Conservation (phyloP, 345 rosid genomes). For the Hirschfeldia incana region DNA sequence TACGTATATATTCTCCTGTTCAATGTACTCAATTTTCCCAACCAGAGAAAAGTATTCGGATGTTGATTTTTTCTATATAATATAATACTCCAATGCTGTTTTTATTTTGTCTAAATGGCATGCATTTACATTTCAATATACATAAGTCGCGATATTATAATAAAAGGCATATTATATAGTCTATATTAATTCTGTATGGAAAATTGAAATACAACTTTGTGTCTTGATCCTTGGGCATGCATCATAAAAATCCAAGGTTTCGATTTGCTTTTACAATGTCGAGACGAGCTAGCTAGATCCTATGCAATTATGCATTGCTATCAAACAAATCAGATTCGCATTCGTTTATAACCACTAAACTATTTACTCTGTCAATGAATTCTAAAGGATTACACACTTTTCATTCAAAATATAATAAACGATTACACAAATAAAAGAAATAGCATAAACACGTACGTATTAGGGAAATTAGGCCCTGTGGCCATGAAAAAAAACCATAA, state of each 20-base stretch:
- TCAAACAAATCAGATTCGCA: conserved; percentile 29
- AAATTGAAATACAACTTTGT: conserved; percentile 27
- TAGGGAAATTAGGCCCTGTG: no score
- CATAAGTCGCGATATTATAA: neutral
- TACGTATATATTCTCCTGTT: neutral
- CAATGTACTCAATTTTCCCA: neutral
- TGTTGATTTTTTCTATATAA: neutral
- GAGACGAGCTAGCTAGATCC: conserved; percentile 41
- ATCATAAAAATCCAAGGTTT: conserved; percentile 37
- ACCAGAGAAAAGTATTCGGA: neutral
- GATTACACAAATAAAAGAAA: neutral
- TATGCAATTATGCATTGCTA: conserved; percentile 30
- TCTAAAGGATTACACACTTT: neutral
- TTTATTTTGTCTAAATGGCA: no score
- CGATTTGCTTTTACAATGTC: conserved; percentile 30
- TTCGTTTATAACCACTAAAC: conserved; percentile 13
- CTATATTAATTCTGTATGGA: neutral
- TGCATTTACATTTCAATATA: neutral
- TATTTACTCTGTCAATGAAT: conserved; percentile 17
- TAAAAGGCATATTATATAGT: neutral
- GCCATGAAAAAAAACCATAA: no score
- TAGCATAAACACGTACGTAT: neutral
- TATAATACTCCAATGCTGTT: neutral
- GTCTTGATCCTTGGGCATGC: conserved; percentile 34
- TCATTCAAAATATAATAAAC: neutral